Evolutionary conservation across 495 filamentous ascomycete genomes (phyloP).

Genomic region (Aspergillus biplanus): DNA sequence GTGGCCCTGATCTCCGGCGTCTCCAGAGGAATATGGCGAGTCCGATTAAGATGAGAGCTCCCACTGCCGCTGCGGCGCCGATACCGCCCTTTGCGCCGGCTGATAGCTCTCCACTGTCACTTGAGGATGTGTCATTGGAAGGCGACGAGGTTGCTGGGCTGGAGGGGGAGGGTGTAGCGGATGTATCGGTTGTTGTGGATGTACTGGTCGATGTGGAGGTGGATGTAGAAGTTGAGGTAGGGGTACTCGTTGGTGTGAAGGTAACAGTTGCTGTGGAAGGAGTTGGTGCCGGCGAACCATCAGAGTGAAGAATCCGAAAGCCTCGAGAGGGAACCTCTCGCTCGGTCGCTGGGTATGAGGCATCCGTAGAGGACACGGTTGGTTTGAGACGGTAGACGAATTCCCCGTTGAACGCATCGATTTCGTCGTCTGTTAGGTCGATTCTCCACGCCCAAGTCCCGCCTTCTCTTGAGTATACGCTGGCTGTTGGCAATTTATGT

Average conservation of each 20-base stretch:
- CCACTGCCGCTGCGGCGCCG: not conserved
- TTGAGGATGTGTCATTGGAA: not conserved
- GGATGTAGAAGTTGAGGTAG: too few relatives aligned
- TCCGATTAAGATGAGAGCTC: not conserved
- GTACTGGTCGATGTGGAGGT: not conserved
- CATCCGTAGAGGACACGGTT: not conserved
- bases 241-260: too few relatives aligned
- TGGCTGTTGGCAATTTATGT: not conserved
- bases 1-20: not conserved
- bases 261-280: not conserved
- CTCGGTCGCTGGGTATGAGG: not conserved
- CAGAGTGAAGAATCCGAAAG: not conserved
- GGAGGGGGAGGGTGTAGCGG: not conserved
- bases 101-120: not conserved
- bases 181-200: not conserved
- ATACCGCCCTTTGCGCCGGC: not conserved
- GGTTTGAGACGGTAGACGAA: constrained; percentile 2
- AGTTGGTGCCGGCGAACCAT: not conserved
- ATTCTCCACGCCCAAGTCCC: not conserved
- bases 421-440: not conserved
- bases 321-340: not conserved
- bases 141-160: not conserved
- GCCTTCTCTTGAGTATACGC: not conserved
- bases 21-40: not conserved
- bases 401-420: not conserved